Conservation (phyloP, 495 filamentous ascomycete genomes). For the Gamarada debralockiae region DNA sequence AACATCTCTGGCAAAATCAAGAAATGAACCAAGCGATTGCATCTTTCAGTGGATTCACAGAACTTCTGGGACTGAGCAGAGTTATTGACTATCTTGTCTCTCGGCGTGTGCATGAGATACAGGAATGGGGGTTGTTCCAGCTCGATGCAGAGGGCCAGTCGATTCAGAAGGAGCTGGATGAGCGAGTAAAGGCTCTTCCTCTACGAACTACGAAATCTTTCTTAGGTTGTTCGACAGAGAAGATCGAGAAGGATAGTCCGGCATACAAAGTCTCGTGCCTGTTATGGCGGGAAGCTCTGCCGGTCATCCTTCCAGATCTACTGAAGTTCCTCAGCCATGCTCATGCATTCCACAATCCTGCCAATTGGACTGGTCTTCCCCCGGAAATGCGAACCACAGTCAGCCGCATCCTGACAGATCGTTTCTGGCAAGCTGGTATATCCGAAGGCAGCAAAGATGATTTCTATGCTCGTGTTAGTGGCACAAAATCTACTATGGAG, state of each 20-base stretch:
- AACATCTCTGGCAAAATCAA: conserved; percentile 73
- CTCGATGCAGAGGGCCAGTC: conserved; percentile 77
- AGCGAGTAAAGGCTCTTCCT: conserved; percentile 71
- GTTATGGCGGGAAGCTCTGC: conserved; percentile 81
- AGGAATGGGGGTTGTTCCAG: conserved; percentile 75
- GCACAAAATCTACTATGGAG: conserved; percentile 85
- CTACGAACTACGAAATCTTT: conserved; percentile 85
- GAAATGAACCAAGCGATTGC: conserved; percentile 62
- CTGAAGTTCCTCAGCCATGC: conserved; percentile 84
- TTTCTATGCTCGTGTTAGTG: conserved; percentile 87
- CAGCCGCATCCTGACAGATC: conserved; percentile 81
- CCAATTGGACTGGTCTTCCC: conserved; percentile 78
- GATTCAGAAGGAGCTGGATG: conserved; percentile 70
- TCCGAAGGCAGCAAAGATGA: conserved; percentile 92
- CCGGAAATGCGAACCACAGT: conserved; percentile 74
- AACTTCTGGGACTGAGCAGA: conserved; percentile 71
- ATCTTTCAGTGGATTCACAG: conserved; percentile 77
- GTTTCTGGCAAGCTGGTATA: conserved; percentile 98
- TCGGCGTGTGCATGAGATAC: conserved; percentile 67
- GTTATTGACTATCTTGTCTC: conserved; percentile 74
- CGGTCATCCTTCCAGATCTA: conserved; percentile 78
- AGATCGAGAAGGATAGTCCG: conserved; percentile 63
- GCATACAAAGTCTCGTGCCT: conserved; percentile 66
- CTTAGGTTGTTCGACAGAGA: conserved; percentile 84
- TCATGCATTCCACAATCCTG: conserved; percentile 88